Base-by-base conservation (phyloP, 139 green algal genomes). In the Trebouxia sp. region DNA sequence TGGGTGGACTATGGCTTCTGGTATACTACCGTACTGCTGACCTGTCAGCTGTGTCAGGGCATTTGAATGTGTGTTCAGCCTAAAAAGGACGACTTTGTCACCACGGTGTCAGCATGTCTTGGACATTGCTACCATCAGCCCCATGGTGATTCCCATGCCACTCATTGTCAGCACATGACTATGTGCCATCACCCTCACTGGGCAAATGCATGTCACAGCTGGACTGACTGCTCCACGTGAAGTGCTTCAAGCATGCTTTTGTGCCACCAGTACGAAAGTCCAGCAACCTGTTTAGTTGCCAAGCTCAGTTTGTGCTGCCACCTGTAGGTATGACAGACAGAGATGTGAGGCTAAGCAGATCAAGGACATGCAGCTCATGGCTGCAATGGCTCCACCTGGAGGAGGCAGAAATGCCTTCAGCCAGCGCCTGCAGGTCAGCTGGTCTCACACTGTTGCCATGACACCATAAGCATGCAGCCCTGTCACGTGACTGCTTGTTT, bases 1-100 rank as follows among this genome's bases (percentile, higher is more conserved):
- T 93, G 88, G 89, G 93, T 97, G 80, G 92, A 97, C 85, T 88
- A 96, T 69, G 84, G 85, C 22, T 93, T 93, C 30, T 97, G 93
- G 92, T 89, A 55, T 53, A 47, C 38, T 75, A 30, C 42, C 38
- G 17, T 28, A 14, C 48, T 58, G n/a, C n/a, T n/a, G n/a, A n/a
- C n/a, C n/a, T n/a, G n/a, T n/a, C n/a, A n/a, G n/a, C n/a, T n/a
- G n/a, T n/a, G n/a, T n/a, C n/a, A n/a, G n/a, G n/a, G n/a, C n/a
- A n/a, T n/a, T n/a, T n/a, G n/a, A n/a, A n/a, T n/a, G n/a, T n/a
- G n/a, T n/a, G n/a, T n/a, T n/a, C n/a, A n/a, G n/a, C n/a, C n/a
- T n/a, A n/a, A n/a, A n/a, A n/a, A n/a, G n/a, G n/a, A n/a, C n/a
- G n/a, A n/a, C n/a, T n/a, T n/a, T n/a, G n/a, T n/a, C n/a, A n/a